phyloP scores from a whole-genome alignment of 2,329 filamentous ascomycete genomes.

The Fusarium sp. region DNA sequence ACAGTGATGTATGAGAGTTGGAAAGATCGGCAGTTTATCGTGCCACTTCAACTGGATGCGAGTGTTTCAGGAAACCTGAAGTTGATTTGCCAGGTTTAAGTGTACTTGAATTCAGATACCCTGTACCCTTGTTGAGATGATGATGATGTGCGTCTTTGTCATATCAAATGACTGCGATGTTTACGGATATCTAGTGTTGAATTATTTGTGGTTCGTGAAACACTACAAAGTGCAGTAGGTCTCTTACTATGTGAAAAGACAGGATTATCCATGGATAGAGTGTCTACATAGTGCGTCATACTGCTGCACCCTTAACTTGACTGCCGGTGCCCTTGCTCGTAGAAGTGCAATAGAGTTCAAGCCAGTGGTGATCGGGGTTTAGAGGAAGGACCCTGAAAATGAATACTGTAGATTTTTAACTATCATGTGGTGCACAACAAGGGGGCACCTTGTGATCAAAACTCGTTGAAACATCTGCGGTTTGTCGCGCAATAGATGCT shows the following conservation, averaged over 20 bases:
- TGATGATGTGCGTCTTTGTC: neutral
- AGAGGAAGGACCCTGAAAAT: constrained; percentile 17
- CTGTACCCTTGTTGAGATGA: neutral
- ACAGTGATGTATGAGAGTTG: constrained; percentile 1
- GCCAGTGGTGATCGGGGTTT: neutral
- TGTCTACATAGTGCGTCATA: neutral
- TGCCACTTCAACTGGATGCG: neutral
- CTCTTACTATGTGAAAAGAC: neutral
- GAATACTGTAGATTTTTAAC: neutral
- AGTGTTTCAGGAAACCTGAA: neutral
- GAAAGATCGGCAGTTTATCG: constrained; percentile 17
- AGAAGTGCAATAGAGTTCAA: constrained; percentile 12
- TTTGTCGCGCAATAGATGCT: neutral
- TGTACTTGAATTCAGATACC: neutral
- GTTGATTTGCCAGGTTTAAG: neutral
- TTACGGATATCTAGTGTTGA: neutral
- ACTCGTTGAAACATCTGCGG: neutral
- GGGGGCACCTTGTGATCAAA: constrained; percentile 4
- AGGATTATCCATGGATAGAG: neutral
- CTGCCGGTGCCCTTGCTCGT: neutral
- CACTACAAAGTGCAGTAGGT: neutral
- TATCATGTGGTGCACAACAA: neutral
- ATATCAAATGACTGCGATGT: neutral
- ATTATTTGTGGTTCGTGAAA: neutral
- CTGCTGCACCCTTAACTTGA: neutral